Evolutionary conservation across 345 rosid genomes (phyloP), one percentile per base, ranked within the genome.

Genomic region (Melastoma malabathricum): DNA sequence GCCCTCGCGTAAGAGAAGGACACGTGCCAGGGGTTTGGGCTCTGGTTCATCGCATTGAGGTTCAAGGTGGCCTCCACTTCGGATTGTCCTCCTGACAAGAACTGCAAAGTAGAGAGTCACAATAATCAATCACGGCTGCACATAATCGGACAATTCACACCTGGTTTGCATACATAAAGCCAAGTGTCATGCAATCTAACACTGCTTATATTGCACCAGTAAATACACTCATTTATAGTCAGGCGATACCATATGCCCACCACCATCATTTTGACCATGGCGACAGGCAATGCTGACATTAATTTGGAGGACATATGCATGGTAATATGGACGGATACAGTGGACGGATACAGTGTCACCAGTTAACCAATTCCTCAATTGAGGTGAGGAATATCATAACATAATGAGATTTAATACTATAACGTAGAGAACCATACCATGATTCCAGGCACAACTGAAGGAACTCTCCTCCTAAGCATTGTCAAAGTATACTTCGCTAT

Each of bases 1-100:
- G 96, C 98, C 46, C 96, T 95, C 38, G 98, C 96, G 51, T 92
- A 92, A 1, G 98, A 92, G 81, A 92, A 92, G 46, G 98, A 92
- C 44, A 92, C 96, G 14, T 84, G 98, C 98, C 98, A 92, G 3
- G 98, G 98, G 76, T 87, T 92, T 60, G 95, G 93, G 69, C 74
- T 76, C 59, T 87, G 96, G 84, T 92, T 92, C 96, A 92, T 92
- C 7, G 96, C 95, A 5, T 87, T 79, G 53, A 92, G 72, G 81
- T 92, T 92, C 62, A 82, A 75, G 14, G 98, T 92, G 23, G 96
- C 98, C 74, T 87, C 86, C 41, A 75, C 78, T 71, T 92, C 98
- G 0, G 96, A 92, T 57, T 92, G 98, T 67, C 98, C 98, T 63
- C 98, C 96, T 1, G 98, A 90, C 64, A 90, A 70, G 75, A 90